phyloP scores from a whole-genome alignment of 768 basidiomycete species.

The Podaxis sp. region DNA sequence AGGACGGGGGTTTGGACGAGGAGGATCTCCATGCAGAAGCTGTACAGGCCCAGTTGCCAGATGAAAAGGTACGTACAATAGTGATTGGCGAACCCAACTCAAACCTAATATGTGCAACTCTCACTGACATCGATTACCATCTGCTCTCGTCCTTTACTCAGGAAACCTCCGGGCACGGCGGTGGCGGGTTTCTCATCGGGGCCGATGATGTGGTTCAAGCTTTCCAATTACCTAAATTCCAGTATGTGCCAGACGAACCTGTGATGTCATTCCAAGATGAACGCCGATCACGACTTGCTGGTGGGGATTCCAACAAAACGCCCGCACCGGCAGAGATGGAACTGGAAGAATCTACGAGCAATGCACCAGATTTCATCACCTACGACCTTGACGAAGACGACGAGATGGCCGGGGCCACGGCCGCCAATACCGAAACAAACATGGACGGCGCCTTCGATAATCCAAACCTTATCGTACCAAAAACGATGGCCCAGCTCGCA shows the following conservation, averaged over 20 bases:
- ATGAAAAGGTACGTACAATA: background rate
- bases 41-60: background rate
- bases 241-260: slow-evolving; percentile 31
- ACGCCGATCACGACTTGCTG: background rate
- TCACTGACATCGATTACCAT: background rate
- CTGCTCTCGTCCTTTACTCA: background rate
- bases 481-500: slow-evolving; percentile 12
- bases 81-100: background rate
- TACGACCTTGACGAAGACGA: slow-evolving; percentile 33
- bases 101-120: slow-evolving; percentile 1
- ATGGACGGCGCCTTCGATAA: background rate
- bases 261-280: slow-evolving; percentile 2
- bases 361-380: slow-evolving; percentile 26
- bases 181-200: slow-evolving; percentile 69
- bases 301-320: background rate
- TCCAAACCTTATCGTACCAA: background rate
- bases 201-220: slow-evolving; percentile 75
- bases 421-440: background rate
- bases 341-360: slow-evolving; percentile 18
- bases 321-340: slow-evolving; percentile 12
- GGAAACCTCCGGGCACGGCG: slow-evolving; percentile 26
- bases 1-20: slow-evolving; percentile 17
- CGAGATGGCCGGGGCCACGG: background rate
- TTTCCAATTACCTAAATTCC: slow-evolving; percentile 67
- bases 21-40: slow-evolving; percentile 10